Evolutionary conservation across 2,329 filamentous ascomycete species (phyloP), one percentile per base, ranked within the genome.

Genomic region (Xylariales sp.): DNA sequence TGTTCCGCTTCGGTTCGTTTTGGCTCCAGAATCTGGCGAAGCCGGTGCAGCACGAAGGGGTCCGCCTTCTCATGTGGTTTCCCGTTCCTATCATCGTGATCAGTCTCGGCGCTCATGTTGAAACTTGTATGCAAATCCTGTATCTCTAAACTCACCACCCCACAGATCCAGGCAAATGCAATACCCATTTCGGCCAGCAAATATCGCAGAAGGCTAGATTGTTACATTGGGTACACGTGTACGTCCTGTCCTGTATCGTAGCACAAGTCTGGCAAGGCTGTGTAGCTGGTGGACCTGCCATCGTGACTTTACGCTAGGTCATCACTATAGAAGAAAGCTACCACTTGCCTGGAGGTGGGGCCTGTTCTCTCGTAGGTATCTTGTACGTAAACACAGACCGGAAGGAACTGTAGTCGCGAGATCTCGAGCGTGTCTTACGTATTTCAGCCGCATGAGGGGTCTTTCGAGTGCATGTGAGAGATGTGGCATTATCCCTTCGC

Each of bases 21-120:
- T 15, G 57, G 57, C 43, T 60, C 57, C 18, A 60, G 41, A 41
- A 60, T 59, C 45, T 59, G 52, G 31, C 57, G 56, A 16, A 60
- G 49, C 16, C 57, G 52, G 16, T 55, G 47, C 15, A 60, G 51
- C 11, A 60, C 55, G 19, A 53, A 27, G 5, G 56, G 57, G 42
- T 60, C 53, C 10, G 57, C 53, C 39, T 55, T 59, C 34, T 60
- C 57, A 38, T 59, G 57, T 8, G 57, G 56, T 35, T 59, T 60
- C 11, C 55, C 54, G 46, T 60, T 57, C 56, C 57, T 59, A 36
- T 33, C 24, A 22, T 38, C 16, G 31, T 32, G 20, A 35, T 56
- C 46, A 54, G 50, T 45, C 20, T n/a, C n/a, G n/a, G n/a, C n/a
- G n/a, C n/a, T n/a, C n/a, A n/a, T n/a, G n/a, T n/a, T n/a, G n/a